phyloP scores from a whole-genome alignment of 2,329 filamentous ascomycete species.

The Tympanopsis confertula region DNA sequence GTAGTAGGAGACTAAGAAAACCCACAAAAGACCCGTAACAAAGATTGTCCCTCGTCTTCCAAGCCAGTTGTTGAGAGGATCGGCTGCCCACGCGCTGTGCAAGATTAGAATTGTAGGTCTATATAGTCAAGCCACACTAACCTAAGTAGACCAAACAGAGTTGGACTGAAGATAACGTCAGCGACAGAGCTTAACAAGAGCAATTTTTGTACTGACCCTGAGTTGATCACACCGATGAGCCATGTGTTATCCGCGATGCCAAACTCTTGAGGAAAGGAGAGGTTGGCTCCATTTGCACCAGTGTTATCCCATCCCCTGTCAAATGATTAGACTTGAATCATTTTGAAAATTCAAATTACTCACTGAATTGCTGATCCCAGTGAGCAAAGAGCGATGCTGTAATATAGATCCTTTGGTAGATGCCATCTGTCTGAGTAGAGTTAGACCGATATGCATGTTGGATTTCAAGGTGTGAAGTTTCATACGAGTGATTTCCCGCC shows the following conservation, averaged over 20 bases:
- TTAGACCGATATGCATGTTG: no score
- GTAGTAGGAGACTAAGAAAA: background rate
- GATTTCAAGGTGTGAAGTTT: background rate
- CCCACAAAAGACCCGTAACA: slow-evolving; percentile 35
- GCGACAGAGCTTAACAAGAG: slow-evolving; percentile 31
- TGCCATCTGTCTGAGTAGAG: slow-evolving; percentile 19
- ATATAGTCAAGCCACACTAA: slow-evolving; percentile 32
- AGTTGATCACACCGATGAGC: slow-evolving; percentile 47
- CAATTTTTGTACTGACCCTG: slow-evolving; percentile 18
- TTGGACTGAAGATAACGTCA: slow-evolving; percentile 13
- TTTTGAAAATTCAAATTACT: no score
- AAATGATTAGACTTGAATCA: no score
- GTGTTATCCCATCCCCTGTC: slow-evolving; percentile 32
- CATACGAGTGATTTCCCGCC: slow-evolving; percentile 10
- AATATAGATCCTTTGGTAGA: slow-evolving; percentile 13
- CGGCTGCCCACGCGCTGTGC: slow-evolving; percentile 13
- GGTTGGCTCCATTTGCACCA: slow-evolving; percentile 24
- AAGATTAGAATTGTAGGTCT: background rate
- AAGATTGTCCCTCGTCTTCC: slow-evolving; percentile 44
- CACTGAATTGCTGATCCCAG: slow-evolving; percentile 15
- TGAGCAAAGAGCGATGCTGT: slow-evolving; percentile 14
- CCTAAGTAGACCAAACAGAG: slow-evolving; percentile 8
- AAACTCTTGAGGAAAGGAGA: slow-evolving; percentile 22
- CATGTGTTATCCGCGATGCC: slow-evolving; percentile 25
- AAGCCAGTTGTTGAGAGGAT: slow-evolving; percentile 32